Evolutionary conservation across 805 yeast genomes (phyloP).

Genomic region (Candida methanosorbosa): DNA sequence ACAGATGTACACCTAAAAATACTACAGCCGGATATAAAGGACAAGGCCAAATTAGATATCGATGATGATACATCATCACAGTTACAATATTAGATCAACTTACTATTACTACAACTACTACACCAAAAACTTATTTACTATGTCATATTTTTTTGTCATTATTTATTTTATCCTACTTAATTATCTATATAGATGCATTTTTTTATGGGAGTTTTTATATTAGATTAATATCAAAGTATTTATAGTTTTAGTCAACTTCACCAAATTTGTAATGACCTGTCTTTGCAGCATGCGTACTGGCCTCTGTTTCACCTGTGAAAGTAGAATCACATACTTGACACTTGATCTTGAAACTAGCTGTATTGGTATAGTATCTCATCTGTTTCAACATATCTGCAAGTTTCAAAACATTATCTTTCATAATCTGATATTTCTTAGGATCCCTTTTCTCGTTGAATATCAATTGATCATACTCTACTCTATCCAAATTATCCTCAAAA

Average conservation of each 20-base stretch:
- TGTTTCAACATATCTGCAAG: constrained; percentile 38
- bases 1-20: no score
- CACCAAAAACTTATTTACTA: no score
- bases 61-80: no score
- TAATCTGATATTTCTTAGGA: constrained; percentile 21
- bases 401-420: constrained; percentile 28
- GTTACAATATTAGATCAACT: no score
- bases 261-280: constrained; percentile 60
- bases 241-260: constrained; percentile 32
- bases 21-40: no score
- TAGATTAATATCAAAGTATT: no score
- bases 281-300: constrained; percentile 51
- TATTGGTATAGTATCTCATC: constrained; percentile 56
- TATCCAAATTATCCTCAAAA: constrained; percentile 13
- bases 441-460: constrained; percentile 29
- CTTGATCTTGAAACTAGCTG: constrained; percentile 44
- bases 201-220: no score
- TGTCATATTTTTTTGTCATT: no score
- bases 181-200: no score
- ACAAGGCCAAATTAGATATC: no score
- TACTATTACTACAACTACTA: no score
- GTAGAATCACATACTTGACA: constrained; percentile 47
- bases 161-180: no score
- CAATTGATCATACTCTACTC: constrained; percentile 26
- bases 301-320: constrained; percentile 56